Evolutionary conservation across 345 rosid genomes (phyloP), one percentile per base, ranked within the genome.

Genomic region (Populus nigra): DNA sequence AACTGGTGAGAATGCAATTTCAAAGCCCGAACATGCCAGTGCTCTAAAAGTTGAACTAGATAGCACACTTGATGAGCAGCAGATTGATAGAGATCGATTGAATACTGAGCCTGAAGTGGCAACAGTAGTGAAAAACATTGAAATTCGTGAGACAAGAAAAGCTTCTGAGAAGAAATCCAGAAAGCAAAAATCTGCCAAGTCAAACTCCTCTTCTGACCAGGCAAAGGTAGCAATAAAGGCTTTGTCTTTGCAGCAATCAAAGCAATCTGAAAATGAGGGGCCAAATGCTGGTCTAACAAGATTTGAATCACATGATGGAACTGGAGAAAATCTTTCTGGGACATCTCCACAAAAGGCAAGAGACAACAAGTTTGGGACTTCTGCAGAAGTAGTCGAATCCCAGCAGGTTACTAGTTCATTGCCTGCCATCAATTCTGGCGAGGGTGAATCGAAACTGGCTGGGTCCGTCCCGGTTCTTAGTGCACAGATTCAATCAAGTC

Each of bases 81-180:
- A 73, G 72, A 79, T 65, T 76, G 86, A 83, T 76, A 88, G 79
- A 62, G 91, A 79, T 68, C 78, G 68, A 63, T 53, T 68, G 74
- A 82, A 55, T 77, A 83, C 70, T 65, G 89, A 85, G 77, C 73
- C 80, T 59, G 62, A 87, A 39, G 68, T 69, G 33, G 83, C 59
- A 49, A 61, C 84, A 8, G 93, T 86, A 76, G 80, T 72, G 29
- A 91, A 86, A 81, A 82, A 55, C 79, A 81, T 45, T 83, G 98
- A 93, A 82, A 80, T 76, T 39, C 83, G 83, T 69, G 97, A 89
- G 70, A 84, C 77, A 29, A 90, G 84, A 73, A 96, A 90, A 80
- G 77, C 88, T 74, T 85, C 92, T 31, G 98, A 90, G 77, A 96
- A 93, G 91, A 94, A 91, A 87, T 84, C 97, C 38, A 91, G 89